Base-by-base conservation (phyloP, 116 monocot species). In the Trichopus zeylanicus region DNA sequence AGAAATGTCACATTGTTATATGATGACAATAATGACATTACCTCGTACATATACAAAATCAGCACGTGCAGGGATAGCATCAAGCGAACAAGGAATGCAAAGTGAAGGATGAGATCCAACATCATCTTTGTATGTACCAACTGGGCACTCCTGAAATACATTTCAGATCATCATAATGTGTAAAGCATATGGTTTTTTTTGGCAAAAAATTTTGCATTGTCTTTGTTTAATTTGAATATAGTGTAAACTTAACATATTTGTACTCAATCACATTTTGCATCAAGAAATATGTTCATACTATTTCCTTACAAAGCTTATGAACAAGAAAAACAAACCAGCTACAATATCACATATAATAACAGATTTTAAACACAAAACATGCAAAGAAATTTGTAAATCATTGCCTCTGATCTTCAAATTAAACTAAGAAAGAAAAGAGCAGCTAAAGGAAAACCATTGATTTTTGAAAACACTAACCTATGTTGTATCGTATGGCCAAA, bases 11-110 rank as follows among this genome's bases (percentile, higher is more conserved):
- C n/a, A 42, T 0, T 57, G 51, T n/a, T 24, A 51, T 21, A 57
- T 10, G 20, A 22, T 32, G 57, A 33, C 22, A 1, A 15, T 2
- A 16, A 54, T 66, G 46, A 16, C 59, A 26, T 34, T 72, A 95
- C 95, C 95, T 90, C 95, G 67, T 23, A 95, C 86, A 81, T 84
- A 90, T 58, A 76, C 72, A 63, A 86, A 95, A 63, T 73, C 74
- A 46, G 87, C 95, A 59, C 95, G 86, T 42, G 71, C 54, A 15
- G 95, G 95, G 67, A 84, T 74, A 63, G 65, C 46, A 55, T 78
- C 63, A 59, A 83, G 64, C 1, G 75, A 61, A 47, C 95, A 95
- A 70, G 81, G 72, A 57, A 29, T 62, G 59, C 95, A 95, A 20
- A 95, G 74, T 56, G 84, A 81, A 27, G 78, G 49, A 55, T 90